A percentile compares a stretch with the other conserved stretches of the same genome.
Evolutionary conservation across 176 grass and related monocot species (phyloP).

Genomic region (Musa acuminata): DNA sequence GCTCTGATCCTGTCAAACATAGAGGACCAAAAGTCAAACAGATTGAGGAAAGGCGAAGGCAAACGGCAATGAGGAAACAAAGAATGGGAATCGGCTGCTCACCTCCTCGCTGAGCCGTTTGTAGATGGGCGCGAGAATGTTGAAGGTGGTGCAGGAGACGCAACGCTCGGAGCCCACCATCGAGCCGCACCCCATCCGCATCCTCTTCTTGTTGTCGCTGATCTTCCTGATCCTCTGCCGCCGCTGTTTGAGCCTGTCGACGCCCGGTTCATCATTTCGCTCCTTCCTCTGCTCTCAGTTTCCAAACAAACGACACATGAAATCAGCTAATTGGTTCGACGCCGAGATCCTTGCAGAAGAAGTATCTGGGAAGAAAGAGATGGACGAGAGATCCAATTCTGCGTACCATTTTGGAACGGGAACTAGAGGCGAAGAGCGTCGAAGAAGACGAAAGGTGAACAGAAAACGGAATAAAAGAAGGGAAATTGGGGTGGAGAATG

Average conservation of each 20-base stretch:
- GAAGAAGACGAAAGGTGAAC: neutral
- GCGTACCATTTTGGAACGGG: neutral
- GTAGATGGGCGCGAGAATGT: constrained; percentile 46
- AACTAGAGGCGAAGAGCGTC: neutral
- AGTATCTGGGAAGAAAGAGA: neutral
- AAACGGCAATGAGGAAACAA: constrained; percentile 1
- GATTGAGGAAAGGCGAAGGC: neutral
- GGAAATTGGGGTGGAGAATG: neutral
- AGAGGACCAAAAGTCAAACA: neutral
- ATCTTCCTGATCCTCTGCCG: neutral
- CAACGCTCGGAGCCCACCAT: constrained; percentile 13
- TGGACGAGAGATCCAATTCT: neutral
- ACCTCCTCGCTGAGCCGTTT: constrained; percentile 38
- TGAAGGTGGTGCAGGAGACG: constrained; percentile 41
- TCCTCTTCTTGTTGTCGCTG: neutral
- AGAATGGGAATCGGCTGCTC: constrained; percentile 1
- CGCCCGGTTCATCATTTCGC: neutral
- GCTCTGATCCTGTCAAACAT: constrained; percentile 27
- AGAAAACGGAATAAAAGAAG: neutral
- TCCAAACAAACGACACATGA: neutral
- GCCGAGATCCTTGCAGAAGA: too few relatives aligned
- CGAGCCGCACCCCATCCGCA: constrained; percentile 1
- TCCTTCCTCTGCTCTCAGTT: neutral
- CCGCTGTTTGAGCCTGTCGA: neutral
- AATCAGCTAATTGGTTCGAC: neutral